Conservation (phyloP, 257 asterid genomes). For the Solanum ossicruentum region DNA sequence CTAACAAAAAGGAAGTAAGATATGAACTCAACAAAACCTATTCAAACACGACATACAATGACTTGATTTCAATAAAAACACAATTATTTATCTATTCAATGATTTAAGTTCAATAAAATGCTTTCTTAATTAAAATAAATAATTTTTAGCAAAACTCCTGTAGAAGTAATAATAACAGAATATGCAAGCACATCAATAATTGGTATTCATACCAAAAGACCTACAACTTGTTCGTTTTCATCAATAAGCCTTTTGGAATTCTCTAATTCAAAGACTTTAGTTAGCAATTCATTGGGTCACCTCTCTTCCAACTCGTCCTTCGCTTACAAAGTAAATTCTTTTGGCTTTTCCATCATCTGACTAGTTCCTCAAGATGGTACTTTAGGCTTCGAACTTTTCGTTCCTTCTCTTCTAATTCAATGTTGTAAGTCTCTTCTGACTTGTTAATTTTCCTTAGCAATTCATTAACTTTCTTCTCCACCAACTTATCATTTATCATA, state of each 20-base stretch:
- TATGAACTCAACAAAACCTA: background rate
- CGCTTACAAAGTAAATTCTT: no score
- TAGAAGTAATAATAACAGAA: background rate
- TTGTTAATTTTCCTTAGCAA: no score
- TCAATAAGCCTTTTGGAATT: no score
- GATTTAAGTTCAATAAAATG: background rate
- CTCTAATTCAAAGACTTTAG: background rate
- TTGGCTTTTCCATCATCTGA: no score
- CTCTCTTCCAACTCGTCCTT: no score
- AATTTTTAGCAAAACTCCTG: background rate
- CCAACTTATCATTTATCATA: no score
- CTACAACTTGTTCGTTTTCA: background rate
- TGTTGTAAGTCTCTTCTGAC: no score
- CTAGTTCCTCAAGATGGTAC: no score
- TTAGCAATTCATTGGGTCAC: background rate
- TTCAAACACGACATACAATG: background rate
- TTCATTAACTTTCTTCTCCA: no score
- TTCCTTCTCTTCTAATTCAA: no score
- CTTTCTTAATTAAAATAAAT: background rate
- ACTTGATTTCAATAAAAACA: background rate
- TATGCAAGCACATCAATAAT: background rate
- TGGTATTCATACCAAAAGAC: background rate
- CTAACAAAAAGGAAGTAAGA: background rate
- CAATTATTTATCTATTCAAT: background rate
- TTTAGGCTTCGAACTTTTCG: no score